Conservation (phyloP, 129 eudicot species). For the Deinandra increscens region DNA sequence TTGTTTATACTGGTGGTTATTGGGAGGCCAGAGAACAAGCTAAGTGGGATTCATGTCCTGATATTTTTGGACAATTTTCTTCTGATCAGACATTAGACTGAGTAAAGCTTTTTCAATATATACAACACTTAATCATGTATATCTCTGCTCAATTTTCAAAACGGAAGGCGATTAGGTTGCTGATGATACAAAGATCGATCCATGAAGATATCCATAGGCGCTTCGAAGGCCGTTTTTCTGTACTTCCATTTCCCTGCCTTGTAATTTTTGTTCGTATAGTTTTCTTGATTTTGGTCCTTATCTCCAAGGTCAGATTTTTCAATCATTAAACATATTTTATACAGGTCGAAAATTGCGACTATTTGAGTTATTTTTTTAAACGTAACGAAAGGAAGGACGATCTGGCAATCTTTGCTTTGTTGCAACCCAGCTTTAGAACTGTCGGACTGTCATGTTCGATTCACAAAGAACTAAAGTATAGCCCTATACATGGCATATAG, state of each 20-base stretch:
- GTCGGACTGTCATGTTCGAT: neutral
- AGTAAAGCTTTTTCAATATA: constrained; percentile 3
- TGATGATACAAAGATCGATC: neutral
- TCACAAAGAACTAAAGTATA: neutral
- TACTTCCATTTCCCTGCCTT: neutral
- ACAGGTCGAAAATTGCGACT: constrained; percentile 21
- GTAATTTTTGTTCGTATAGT: constrained; percentile 23
- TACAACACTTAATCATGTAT: too few species aligned
- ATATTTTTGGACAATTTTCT: constrained; percentile 79
- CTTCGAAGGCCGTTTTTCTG: constrained; percentile 18
- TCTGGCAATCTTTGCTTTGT: neutral
- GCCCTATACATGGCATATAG: too few species aligned
- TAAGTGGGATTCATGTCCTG: constrained; percentile 86
- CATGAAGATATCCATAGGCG: constrained; percentile 15
- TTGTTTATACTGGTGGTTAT: constrained; percentile 80
- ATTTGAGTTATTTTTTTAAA: neutral
- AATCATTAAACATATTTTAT: constrained; percentile 14
- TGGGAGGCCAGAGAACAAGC: constrained; percentile 92
- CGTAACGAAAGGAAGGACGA: constrained; percentile 3
- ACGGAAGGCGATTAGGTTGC: constrained; percentile 21
- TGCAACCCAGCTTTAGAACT: neutral
- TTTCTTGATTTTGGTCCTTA: constrained; percentile 13
- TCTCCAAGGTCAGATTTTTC: constrained; percentile 3
- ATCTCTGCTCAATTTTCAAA: constrained; percentile 18
- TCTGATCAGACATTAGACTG: constrained; percentile 58